Base-by-base conservation (phyloP, 176 grass and related monocot species). In the Secale cereale region DNA sequence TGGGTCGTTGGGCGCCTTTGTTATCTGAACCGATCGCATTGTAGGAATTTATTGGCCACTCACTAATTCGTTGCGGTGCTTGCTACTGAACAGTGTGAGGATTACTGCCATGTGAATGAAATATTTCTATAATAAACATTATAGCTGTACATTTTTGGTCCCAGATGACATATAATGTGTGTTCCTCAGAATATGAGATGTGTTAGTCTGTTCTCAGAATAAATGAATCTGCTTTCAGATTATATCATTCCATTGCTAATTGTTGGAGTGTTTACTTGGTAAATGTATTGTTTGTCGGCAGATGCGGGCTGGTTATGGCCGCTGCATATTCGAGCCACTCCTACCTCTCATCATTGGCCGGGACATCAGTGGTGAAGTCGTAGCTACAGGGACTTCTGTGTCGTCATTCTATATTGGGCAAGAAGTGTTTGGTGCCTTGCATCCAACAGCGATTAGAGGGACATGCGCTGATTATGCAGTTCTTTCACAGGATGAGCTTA, bases 341-440 rank as follows among this genome's bases (percentile, higher is more conserved):
- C 83, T 98, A 66, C 96, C 96, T 16, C 41, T 95, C 86, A 98
- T 98, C 68, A 39, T 98, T 28, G 96, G 96, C 65, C 89, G 96
- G 23, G 96, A 98, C 82, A 90, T 98, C 40, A 98, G 96, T 68
- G 96, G 96, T 79, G 96, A 98, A 95, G 93, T 98, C 67, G 89
- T 86, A 57, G 93, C 96, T 40, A 81, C 91, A n/a, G 96, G 96
- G 77, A 82, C 93, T 80, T 95, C 88, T 0, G 86, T 71, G 16
- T 92, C 91, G 10, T 92, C 89, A 33, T 74, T 95, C 68, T 89
- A 80, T 66, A 54, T 94, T 35, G 93, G 93, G 26, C 91, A 95
- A 79, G 91, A 95, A 87, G 96, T 94, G 72, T 98, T 94, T 66
- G 96, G 96, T 54, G 89, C 93, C 27, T 82, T 98, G 86, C 93